phyloP scores from a whole-genome alignment of 2,329 filamentous ascomycete genomes.

The Hymenoscyphus fructigenus region DNA sequence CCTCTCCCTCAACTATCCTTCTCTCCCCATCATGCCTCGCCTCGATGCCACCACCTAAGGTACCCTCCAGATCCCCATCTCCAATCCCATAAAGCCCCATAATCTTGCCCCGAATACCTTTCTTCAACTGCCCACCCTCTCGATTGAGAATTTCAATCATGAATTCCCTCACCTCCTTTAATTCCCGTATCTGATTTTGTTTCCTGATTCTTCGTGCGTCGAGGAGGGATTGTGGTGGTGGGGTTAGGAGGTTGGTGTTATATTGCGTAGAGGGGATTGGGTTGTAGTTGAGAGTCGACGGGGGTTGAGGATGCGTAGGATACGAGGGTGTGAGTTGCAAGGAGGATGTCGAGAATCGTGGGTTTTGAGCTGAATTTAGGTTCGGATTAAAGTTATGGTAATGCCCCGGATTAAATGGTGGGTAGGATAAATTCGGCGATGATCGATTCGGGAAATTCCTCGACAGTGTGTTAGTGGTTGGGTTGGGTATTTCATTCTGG shows the following conservation, averaged over 20 bases:
- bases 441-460: no score
- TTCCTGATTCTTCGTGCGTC: slow-evolving; percentile 14
- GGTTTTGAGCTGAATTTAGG: neutral
- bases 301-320: no score
- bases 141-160: slow-evolving; percentile 29
- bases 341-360: neutral
- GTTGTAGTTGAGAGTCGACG: no score
- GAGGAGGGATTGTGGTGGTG: slow-evolving; percentile 20
- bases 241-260: slow-evolving; percentile 21
- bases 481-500: neutral
- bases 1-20: neutral
- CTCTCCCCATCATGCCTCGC: no score
- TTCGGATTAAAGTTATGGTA: neutral
- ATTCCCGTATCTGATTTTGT: slow-evolving; percentile 25
- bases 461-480: no score
- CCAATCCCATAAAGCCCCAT: slow-evolving; percentile 30
- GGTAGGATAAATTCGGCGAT: no score
- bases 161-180: slow-evolving; percentile 27
- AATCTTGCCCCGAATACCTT: slow-evolving; percentile 23
- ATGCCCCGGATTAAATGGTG: no score
- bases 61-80: slow-evolving; percentile 24
- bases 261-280: neutral
- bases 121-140: slow-evolving; percentile 26
- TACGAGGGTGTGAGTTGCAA: neutral
- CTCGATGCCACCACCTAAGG: no score